A percentile compares a stretch with the other conserved stretches of the same genome.
Evolutionary conservation across 2,329 filamentous ascomycete genomes (phyloP).

Genomic region (Lojkania enalia): DNA sequence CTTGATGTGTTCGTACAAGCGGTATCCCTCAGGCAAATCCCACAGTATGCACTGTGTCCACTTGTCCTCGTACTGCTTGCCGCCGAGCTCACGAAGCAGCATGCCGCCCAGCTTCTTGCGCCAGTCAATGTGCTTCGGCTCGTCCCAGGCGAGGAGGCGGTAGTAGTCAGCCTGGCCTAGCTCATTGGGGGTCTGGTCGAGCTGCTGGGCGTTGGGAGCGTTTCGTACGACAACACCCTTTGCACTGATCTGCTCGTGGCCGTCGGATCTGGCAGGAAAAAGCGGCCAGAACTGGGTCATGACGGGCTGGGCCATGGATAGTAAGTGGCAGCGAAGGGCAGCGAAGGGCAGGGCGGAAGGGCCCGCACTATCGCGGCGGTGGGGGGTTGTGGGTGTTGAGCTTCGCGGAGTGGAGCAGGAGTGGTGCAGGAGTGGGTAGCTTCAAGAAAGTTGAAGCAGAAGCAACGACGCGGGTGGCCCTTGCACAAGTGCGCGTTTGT

Average conservation of each 20-base stretch:
- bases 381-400: too few relatives aligned
- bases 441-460: not conserved
- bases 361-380: too few relatives aligned
- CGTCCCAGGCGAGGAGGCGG: slow-evolving; percentile 53
- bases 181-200: slow-evolving; percentile 56
- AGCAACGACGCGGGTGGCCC: too few relatives aligned
- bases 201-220: slow-evolving; percentile 55
- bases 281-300: slow-evolving; percentile 54
- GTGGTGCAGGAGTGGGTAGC: not conserved
- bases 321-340: slow-evolving; percentile 3
- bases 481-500: not conserved
- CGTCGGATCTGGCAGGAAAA: slow-evolving; percentile 54
- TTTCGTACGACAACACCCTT: slow-evolving; percentile 56
- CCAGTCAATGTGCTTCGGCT: slow-evolving; percentile 61
- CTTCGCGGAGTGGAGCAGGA: not conserved
- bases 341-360: slow-evolving; percentile 3
- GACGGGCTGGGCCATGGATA: slow-evolving; percentile 35
- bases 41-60: slow-evolving; percentile 55
- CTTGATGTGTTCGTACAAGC: slow-evolving; percentile 62
- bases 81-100: slow-evolving; percentile 56
- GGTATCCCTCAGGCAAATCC: slow-evolving; percentile 60
- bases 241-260: slow-evolving; percentile 53
- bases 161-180: slow-evolving; percentile 61
- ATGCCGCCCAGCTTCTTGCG: slow-evolving; percentile 62
- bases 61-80: slow-evolving; percentile 40